Evolutionary conservation across 2,329 filamentous ascomycete species (phyloP).

Genomic region (Lithohypha guttulata): DNA sequence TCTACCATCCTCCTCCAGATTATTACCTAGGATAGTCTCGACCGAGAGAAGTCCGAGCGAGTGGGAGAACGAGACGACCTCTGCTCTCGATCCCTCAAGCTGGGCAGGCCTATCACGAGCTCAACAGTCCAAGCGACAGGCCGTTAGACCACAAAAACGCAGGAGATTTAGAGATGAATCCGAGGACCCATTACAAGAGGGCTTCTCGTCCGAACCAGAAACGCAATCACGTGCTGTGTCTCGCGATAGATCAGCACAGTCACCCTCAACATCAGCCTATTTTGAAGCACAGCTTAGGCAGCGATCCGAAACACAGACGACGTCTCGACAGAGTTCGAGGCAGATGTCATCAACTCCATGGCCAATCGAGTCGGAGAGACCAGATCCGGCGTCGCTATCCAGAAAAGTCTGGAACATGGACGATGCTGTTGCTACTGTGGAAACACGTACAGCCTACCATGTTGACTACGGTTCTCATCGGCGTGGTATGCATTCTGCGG

Average conservation of each 20-base stretch:
- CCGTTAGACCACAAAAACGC: not conserved
- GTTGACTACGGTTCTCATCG: no score
- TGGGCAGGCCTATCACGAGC: not conserved
- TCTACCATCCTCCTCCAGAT: not conserved
- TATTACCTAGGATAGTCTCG: constrained; percentile 6
- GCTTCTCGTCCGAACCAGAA: constrained; percentile 8
- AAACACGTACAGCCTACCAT: no score
- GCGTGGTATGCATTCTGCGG: no score
- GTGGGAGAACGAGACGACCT: not conserved
- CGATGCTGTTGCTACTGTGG: no score
- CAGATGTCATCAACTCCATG: no score
- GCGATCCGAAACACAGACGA: no score
- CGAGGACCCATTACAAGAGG: constrained; percentile 21
- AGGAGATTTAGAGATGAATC: constrained; percentile 13
- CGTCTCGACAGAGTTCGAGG: no score
- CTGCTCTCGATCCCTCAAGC: not conserved
- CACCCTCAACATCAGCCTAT: not conserved
- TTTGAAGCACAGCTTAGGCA: no score
- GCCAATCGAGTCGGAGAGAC: no score
- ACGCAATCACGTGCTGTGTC: not conserved
- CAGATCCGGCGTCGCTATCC: no score
- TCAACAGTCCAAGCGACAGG: not conserved
- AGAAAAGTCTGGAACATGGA: no score
- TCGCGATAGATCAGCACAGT: not conserved
- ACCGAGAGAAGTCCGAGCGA: not conserved